Conservation (phyloP, 108 stramenopile genomes). For the Skeletonema grethae region DNA sequence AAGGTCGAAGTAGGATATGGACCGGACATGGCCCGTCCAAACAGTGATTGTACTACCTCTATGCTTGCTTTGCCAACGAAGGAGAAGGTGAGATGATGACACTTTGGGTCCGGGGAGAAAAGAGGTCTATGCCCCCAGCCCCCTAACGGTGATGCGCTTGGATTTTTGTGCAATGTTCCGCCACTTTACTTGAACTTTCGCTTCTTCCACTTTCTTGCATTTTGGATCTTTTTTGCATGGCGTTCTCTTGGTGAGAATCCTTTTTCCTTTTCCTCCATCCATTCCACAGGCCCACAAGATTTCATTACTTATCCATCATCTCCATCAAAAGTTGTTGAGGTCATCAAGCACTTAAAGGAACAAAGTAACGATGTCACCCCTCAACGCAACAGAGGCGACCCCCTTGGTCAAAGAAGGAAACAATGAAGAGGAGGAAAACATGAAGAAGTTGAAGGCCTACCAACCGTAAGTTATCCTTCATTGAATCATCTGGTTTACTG, state of each 20-base stretch:
- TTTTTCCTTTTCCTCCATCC: not conserved
- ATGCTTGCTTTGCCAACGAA: too few relatives aligned
- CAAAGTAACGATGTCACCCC: constrained; percentile 25
- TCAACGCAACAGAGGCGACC: constrained; percentile 69
- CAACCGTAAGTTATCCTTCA: constrained; percentile 74
- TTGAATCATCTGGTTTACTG: not conserved
- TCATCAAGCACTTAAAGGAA: not conserved
- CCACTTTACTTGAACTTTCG: not conserved
- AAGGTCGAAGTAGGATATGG: too few relatives aligned
- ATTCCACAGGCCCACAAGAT: too few relatives aligned
- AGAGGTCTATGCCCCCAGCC: too few relatives aligned
- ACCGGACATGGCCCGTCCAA: too few relatives aligned
- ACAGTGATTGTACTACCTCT: too few relatives aligned
- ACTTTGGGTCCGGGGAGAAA: too few relatives aligned
- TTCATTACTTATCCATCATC: not conserved
- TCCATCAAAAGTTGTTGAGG: not conserved
- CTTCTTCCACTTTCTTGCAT: too few relatives aligned
- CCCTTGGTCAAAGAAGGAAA: constrained; percentile 61
- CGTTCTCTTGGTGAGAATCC: not conserved
- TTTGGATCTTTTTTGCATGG: not conserved
- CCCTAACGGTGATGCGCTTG: too few relatives aligned
- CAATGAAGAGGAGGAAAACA: constrained; percentile 67
- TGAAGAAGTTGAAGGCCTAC: constrained; percentile 80
- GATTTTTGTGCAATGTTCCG: not conserved
- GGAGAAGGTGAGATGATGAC: too few relatives aligned